Evolutionary conservation across 2,329 filamentous ascomycete species (phyloP).

Genomic region (Venturia asperata): DNA sequence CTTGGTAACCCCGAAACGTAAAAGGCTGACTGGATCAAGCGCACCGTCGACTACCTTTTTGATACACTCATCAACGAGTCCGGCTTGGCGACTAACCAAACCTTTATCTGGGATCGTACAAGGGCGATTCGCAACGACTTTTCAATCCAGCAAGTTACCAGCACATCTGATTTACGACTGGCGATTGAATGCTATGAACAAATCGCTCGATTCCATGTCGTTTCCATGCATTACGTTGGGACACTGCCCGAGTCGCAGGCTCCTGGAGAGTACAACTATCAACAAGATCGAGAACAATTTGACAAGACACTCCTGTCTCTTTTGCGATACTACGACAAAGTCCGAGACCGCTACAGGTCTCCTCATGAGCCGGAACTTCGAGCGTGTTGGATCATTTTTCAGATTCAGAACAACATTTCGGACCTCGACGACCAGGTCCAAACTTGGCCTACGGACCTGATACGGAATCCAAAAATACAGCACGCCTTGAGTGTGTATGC

Average conservation of each 20-base stretch:
- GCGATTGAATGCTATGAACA: slow-evolving; percentile 56
- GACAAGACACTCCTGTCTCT: slow-evolving; percentile 56
- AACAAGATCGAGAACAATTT: slow-evolving; percentile 58
- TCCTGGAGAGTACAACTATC: slow-evolving; percentile 47
- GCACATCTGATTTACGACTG: slow-evolving; percentile 47
- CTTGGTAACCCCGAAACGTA: not conserved
- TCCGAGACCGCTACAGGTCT: slow-evolving; percentile 39
- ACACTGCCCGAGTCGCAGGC: slow-evolving; percentile 31
- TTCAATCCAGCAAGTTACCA: slow-evolving; percentile 54
- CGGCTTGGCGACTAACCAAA: slow-evolving; percentile 23
- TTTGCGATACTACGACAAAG: slow-evolving; percentile 54
- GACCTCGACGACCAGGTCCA: slow-evolving; percentile 53
- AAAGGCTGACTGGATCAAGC: slow-evolving; percentile 24
- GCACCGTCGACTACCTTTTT: slow-evolving; percentile 40
- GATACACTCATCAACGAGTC: slow-evolving; percentile 37
- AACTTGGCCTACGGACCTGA: slow-evolving; percentile 45
- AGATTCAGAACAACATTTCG: slow-evolving; percentile 43
- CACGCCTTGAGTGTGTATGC: slow-evolving; percentile 51
- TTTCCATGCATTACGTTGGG: slow-evolving; percentile 54
- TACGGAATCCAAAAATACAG: slow-evolving; percentile 47
- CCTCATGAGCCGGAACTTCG: slow-evolving; percentile 57
- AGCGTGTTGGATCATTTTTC: slow-evolving; percentile 54
- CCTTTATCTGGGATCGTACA: slow-evolving; percentile 59
- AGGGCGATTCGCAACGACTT: slow-evolving; percentile 59
- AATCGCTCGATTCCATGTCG: slow-evolving; percentile 57